These are phyloP conservation scores for Tetrapisispora phaffii DNA, from an alignment of 805 yeast species.

Conservation along the genomic window DNA sequence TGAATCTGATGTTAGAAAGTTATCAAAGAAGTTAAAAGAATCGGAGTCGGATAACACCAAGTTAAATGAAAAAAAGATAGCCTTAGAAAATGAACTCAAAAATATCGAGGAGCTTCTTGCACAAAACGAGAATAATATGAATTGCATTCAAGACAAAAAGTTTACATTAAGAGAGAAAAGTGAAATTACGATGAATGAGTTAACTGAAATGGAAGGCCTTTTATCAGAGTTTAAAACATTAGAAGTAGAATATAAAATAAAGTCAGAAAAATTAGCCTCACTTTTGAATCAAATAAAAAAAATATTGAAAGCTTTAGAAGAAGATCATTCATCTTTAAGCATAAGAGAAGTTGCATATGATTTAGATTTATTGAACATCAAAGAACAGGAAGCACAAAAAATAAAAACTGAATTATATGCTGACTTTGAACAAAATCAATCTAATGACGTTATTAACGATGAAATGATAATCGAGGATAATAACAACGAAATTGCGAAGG, in stretches of 20 bases:
- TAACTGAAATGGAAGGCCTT: conserved; percentile 33
- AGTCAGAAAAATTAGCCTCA: conserved; percentile 46
- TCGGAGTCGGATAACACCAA: conserved; percentile 40
- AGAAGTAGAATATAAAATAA: conserved; percentile 58
- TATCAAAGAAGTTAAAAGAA: conserved; percentile 37
- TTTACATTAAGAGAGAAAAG: conserved; percentile 33
- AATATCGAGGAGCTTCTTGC: conserved; percentile 30
- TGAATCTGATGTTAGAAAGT: conserved; percentile 53
- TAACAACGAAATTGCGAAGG: conserved; percentile 14
- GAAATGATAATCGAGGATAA: conserved; percentile 26
- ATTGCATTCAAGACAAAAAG: conserved; percentile 34
- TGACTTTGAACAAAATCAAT: neutral
- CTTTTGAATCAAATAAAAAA: conserved; percentile 32
- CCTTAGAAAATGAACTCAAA: conserved; percentile 22
- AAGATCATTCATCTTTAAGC: conserved; percentile 35
- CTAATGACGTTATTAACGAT: neutral
- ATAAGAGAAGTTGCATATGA: conserved; percentile 43
- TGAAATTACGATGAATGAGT: conserved; percentile 33
- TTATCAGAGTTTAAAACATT: conserved; percentile 50
- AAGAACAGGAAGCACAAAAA: neutral
- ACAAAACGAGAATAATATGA: conserved; percentile 22
- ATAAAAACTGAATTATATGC: neutral
- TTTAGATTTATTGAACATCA: conserved; percentile 7
- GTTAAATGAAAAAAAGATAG: conserved; percentile 29
- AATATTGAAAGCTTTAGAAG: conserved; percentile 32